Conservation (phyloP, 2,329 filamentous ascomycete genomes). For the Xylaria sp. region DNA sequence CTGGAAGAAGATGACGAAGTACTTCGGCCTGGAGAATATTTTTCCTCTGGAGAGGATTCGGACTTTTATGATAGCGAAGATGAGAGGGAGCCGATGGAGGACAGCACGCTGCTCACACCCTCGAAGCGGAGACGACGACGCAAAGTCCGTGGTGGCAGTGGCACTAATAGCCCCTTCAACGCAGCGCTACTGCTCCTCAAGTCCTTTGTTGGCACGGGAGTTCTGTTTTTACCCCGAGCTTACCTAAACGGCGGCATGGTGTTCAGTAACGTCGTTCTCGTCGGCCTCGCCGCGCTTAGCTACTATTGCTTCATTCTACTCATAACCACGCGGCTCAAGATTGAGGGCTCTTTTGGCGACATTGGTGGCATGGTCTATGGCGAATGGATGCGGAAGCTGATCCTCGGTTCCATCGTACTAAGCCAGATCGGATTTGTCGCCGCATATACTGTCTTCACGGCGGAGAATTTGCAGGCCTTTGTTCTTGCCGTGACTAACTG, state of each 20-base stretch:
- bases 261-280: slow-evolving; percentile 90
- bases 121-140: slow-evolving; percentile 75
- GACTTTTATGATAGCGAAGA: slow-evolving; percentile 64
- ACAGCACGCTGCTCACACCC: slow-evolving; percentile 81
- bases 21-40: slow-evolving; percentile 86
- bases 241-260: slow-evolving; percentile 97
- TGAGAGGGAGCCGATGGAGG: slow-evolving; percentile 81
- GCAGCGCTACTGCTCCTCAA: slow-evolving; percentile 89
- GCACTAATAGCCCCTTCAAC: slow-evolving; percentile 78
- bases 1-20: slow-evolving; percentile 96
- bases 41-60: slow-evolving; percentile 76
- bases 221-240: slow-evolving; percentile 88
- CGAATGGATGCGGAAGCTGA: slow-evolving; percentile 84
- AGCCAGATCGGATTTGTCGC: slow-evolving; percentile 95
- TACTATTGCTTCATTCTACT: slow-evolving; percentile 98
- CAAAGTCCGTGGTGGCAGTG: slow-evolving; percentile 73
- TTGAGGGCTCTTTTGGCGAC: slow-evolving; percentile 96
- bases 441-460: slow-evolving; percentile 96
- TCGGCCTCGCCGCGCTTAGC: slow-evolving; percentile 82
- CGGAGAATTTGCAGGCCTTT: slow-evolving; percentile 93
- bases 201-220: slow-evolving; percentile 96
- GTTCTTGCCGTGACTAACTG: slow-evolving; percentile 90
- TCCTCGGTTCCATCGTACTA: slow-evolving; percentile 89
- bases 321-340: slow-evolving; percentile 80
- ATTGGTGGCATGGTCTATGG: slow-evolving; percentile 93